Evolutionary conservation across 169 alveolate species (phyloP).

Genomic region (Cryptosporidium bovis): DNA sequence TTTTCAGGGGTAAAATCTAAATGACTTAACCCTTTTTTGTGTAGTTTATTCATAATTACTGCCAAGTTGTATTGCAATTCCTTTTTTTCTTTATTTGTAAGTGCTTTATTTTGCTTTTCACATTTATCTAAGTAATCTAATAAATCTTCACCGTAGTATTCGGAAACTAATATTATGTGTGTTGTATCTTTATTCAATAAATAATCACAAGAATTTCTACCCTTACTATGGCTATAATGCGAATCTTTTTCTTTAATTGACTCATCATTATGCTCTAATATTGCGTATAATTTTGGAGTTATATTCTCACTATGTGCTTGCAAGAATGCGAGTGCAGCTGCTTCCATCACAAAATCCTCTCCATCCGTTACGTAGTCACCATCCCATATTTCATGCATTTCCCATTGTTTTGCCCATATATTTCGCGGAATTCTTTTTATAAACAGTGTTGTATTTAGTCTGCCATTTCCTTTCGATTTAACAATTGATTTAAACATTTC

Average conservation of each 20-base stretch:
- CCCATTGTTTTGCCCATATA: slow-evolving; percentile 83
- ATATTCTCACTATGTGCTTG: slow-evolving; percentile 75
- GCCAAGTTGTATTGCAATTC: slow-evolving; percentile 78
- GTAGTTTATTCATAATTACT: slow-evolving; percentile 77
- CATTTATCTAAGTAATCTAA: slow-evolving; percentile 78
- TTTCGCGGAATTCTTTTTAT: slow-evolving; percentile 81
- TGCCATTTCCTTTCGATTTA: neutral
- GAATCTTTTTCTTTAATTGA: slow-evolving; percentile 2
- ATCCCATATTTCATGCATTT: slow-evolving; percentile 78
- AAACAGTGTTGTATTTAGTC: slow-evolving; percentile 48
- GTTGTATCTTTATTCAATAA: slow-evolving; percentile 75
- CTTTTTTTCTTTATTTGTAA: slow-evolving; percentile 79
- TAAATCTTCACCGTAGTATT: slow-evolving; percentile 79
- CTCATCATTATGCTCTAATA: slow-evolving; percentile 78
- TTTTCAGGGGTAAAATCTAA: slow-evolving; percentile 86
- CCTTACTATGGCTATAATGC: slow-evolving; percentile 19
- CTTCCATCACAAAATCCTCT: slow-evolving; percentile 85
- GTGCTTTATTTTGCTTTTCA: slow-evolving; percentile 75
- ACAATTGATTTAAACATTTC: slow-evolving; percentile 77
- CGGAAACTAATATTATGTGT: slow-evolving; percentile 79
- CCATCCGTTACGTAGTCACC: slow-evolving; percentile 85
- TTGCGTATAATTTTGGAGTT: slow-evolving; percentile 80
- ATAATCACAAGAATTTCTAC: slow-evolving; percentile 67
- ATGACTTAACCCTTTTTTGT: slow-evolving; percentile 84
- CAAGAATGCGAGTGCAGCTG: slow-evolving; percentile 82